Evolutionary conservation across 345 rosid genomes (phyloP), one percentile per base, ranked within the genome.

Genomic region (Euphorbia lathyris): DNA sequence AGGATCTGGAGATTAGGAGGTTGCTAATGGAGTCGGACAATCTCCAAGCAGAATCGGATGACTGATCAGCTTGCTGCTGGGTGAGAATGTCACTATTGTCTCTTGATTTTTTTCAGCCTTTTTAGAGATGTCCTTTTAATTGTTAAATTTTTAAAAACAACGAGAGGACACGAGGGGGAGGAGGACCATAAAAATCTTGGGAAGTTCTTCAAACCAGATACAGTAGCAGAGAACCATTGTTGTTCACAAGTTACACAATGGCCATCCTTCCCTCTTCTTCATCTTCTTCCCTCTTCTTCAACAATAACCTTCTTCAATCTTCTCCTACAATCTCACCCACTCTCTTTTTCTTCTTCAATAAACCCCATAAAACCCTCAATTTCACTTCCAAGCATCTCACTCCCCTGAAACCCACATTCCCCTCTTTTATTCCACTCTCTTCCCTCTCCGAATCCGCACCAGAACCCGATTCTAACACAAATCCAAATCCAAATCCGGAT

Each of bases 231-330:
- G 9, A 43, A 1, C 3, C 27, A 23, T 10, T 27, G 11, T 9
- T 9, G 22, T 48, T 29, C 57, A 65, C 68, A 7, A 29, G 32
- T 27, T 47, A 2, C 40, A 30, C 14, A 66, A 86, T 86, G 86
- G 84, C 84, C n/a, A 74, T 82, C 23, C 72, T 80, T 72, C 72
- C 61, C 74, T 72, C 79, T 14, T 71, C 77, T 61, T 40, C 61
- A 74, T 72, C 79, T 14, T 71, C 77, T 61, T 40, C 66, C 58
- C 34, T 74, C 71, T 22, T 63, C 81, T 38, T 68, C 40, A 30
- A 26, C 19, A 63, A 56, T 26, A 36, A 22, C 57, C 60, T 60
- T 57, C 34, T 26, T 65, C 73, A 9, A 69, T 48, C 50, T 38
- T 34, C 50, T 57, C 47, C 69, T 68, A 72, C 59, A 57, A 10